Conservation (phyloP, 2,329 filamentous ascomycete genomes). For the Fusarium musae region DNA sequence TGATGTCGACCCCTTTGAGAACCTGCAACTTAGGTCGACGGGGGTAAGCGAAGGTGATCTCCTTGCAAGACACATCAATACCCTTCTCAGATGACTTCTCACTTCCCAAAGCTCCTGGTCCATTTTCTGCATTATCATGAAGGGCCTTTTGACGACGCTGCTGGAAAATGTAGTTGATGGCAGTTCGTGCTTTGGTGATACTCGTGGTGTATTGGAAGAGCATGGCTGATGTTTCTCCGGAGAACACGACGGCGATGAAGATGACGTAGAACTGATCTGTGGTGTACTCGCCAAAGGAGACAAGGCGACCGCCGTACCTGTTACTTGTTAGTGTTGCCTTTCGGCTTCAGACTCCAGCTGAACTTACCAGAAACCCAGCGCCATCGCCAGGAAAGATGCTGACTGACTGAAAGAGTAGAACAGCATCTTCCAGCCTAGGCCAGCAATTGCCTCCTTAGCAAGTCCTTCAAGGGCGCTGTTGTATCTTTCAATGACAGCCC, state of each 20-base stretch:
- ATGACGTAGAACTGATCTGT: conserved; percentile 60
- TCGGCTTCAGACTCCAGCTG: too few relatives aligned
- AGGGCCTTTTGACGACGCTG: conserved; percentile 50
- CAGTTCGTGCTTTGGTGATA: conserved; percentile 60
- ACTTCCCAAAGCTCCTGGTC: background rate
- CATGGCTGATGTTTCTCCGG: conserved; percentile 54
- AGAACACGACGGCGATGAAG: conserved; percentile 62
- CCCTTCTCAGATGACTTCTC: conserved; percentile 39
- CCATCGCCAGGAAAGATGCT: conserved; percentile 53
- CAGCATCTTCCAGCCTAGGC: conserved; percentile 53
- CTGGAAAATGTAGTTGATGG: conserved; percentile 61
- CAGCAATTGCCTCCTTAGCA: conserved; percentile 44
- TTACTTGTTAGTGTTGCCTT: background rate
- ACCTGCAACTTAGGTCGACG: conserved; percentile 50
- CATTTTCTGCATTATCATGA: conserved; percentile 45
- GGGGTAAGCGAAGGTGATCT: conserved; percentile 69
- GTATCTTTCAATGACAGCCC: conserved; percentile 53
- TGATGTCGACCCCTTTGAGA: conserved; percentile 53
- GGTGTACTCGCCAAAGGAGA: conserved; percentile 59
- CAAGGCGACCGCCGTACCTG: conserved; percentile 54
- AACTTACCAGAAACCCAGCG: conserved; percentile 52
- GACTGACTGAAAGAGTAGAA: conserved; percentile 56
- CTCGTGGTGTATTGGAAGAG: conserved; percentile 62
- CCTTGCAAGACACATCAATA: conserved; percentile 58
- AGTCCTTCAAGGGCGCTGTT: conserved; percentile 46